These are phyloP conservation scores for Lipomyces spencermartinsiae DNA, from an alignment of 805 yeast species.

Conservation along the genomic window DNA sequence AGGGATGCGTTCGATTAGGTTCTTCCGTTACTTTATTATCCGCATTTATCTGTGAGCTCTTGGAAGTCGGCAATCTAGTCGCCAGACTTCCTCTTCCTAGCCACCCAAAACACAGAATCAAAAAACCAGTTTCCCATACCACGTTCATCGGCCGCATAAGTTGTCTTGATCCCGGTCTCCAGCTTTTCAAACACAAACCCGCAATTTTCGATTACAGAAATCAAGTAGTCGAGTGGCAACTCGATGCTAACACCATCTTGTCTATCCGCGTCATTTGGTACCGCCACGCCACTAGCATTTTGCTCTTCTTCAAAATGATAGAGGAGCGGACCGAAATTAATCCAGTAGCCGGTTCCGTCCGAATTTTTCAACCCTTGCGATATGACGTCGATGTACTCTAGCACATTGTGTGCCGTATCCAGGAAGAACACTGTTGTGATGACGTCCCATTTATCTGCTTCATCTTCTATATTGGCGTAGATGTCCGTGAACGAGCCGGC, in stretches of 20 bases:
- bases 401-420: constrained; percentile 88
- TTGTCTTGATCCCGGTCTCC: constrained; percentile 49
- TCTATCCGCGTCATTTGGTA: background rate
- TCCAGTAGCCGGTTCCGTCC: constrained; percentile 64
- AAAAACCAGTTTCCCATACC: constrained; percentile 61
- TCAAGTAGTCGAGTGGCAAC: constrained; percentile 70
- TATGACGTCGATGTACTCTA: constrained; percentile 76
- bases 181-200: constrained; percentile 63
- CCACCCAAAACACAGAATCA: constrained; percentile 68
- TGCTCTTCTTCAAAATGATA: constrained; percentile 65
- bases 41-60: no score
- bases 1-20: no score
- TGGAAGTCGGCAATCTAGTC: background rate
- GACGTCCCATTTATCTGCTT: constrained; percentile 48
- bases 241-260: constrained; percentile 69
- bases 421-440: constrained; percentile 69
- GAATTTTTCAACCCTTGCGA: constrained; percentile 48
- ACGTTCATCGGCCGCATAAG: constrained; percentile 58
- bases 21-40: no score
- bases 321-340: constrained; percentile 89
- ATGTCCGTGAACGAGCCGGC: constrained; percentile 72
- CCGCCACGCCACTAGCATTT: background rate
- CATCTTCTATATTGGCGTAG: constrained; percentile 39
- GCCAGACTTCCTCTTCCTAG: constrained; percentile 40
- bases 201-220: constrained; percentile 55